Base-by-base conservation (phyloP, 345 rosid genomes). In the Lepidium didymum region DNA sequence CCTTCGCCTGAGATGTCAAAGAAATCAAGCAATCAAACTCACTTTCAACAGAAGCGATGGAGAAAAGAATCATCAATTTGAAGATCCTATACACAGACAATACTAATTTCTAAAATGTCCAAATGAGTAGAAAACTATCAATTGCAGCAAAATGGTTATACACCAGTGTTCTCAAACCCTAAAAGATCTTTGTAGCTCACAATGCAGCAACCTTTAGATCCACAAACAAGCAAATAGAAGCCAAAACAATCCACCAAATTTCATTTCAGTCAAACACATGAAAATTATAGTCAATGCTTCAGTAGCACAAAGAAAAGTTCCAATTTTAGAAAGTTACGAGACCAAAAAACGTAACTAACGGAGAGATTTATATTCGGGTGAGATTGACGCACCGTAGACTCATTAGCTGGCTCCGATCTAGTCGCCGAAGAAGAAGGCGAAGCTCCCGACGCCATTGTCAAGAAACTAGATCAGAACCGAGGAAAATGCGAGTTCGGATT, bases 391-490 rank as follows among this genome's bases (percentile, higher is more conserved):
- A 82, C 88, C 83, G 75, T 72, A 36, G 69, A 69, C 37, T 75
- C 78, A 23, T 76, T 64, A 13, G 15, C 66, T 57, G 79, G 82
- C 59, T 75, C 96, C 86, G 96, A 86, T 89, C 90, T 64, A 75
- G 64, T 66, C 33, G 77, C 81, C 79, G 96, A 83, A 53, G 79
- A 69, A 38, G 91, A 67, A 19, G 87, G 83, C 79, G 87, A 79
- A 21, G 79, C 75, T 78, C 79, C 68, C 58, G 86, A 84, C 77
- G 83, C 81, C 97, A 88, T 91, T 65, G 84, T 15, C 61, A 70
- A 53, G 67, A 21, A 41, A 21, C 66, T 63, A 61, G 76, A 47
- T 78, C 37, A 78, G 78, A 65, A 68, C 84, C 60, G 77, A 70
- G 29, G 42, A 43, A 43, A 55, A 75, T 54, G 78, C 42, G 64